These are phyloP conservation scores for Magnusiomyces fungicola DNA, from an alignment of 1,139 yeast species.

Conservation along the genomic window DNA sequence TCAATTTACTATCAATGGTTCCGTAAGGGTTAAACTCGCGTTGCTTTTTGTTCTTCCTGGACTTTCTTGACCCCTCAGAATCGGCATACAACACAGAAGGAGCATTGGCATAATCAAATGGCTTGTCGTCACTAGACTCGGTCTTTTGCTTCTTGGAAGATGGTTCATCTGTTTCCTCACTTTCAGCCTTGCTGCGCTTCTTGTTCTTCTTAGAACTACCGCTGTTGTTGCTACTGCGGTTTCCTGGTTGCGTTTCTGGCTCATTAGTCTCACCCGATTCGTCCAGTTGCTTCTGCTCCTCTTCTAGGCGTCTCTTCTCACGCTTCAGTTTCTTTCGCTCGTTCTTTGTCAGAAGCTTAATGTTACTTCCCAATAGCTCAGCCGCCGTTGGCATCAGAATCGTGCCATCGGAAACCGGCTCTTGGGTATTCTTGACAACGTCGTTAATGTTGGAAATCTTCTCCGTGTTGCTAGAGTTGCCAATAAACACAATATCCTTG, in stretches of 20 bases:
- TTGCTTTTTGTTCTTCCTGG: not conserved
- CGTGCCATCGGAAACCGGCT: conserved; percentile 1
- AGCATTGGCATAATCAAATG: conserved; percentile 13
- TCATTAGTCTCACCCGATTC: conserved; percentile 1
- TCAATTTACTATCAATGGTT: not conserved
- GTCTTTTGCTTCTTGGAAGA: not conserved
- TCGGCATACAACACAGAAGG: conserved; percentile 11
- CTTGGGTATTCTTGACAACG: not conserved
- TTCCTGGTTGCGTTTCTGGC: conserved; percentile 1
- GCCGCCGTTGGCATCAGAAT: conserved; percentile 4
- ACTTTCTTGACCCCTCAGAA: conserved; percentile 3
- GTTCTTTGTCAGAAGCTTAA: conserved; percentile 3
- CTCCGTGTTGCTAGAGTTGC: conserved; percentile 4
- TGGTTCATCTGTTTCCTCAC: not conserved
- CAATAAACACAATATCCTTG: conserved; percentile 9
- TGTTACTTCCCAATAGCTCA: conserved; percentile 5
- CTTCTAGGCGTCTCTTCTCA: not conserved
- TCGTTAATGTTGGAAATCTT: not conserved
- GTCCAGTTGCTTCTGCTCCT: not conserved
- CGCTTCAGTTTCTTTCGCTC: conserved; percentile 4
- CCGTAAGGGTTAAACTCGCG: conserved; percentile 12
- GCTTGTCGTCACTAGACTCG: not conserved
- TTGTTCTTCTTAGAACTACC: not conserved
- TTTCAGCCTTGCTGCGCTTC: not conserved
- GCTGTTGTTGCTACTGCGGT: not conserved